Conservation (phyloP, 371 early-diverging fungal genomes). For the Fennellomyces sp. region DNA sequence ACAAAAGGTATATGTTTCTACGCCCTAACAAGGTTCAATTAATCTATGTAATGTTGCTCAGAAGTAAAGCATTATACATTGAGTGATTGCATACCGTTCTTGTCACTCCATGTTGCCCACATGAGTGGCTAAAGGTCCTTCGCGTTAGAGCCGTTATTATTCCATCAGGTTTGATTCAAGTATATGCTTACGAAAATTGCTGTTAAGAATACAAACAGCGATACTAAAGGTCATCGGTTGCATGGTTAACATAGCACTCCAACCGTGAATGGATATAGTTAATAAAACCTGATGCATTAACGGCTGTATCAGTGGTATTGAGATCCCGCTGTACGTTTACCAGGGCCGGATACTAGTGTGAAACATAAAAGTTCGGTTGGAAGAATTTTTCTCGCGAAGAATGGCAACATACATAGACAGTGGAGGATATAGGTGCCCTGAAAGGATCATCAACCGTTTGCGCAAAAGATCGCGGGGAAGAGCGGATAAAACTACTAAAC, state of each 20-base stretch:
- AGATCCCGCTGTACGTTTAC: constrained; percentile 20
- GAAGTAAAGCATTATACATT: too few relatives aligned
- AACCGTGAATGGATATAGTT: not conserved
- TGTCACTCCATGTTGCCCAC: constrained; percentile 31
- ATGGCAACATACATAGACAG: constrained; percentile 25
- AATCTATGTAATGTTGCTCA: too few relatives aligned
- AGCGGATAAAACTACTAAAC: not conserved
- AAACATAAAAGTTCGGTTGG: too few relatives aligned
- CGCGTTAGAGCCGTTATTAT: too few relatives aligned
- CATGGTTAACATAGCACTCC: not conserved
- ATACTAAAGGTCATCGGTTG: constrained; percentile 22
- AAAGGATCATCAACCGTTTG: too few relatives aligned
- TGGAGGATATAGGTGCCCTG: constrained; percentile 27
- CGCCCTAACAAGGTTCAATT: constrained; percentile 7
- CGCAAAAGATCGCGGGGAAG: too few relatives aligned
- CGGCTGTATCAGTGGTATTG: constrained; percentile 23
- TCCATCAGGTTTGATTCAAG: too few relatives aligned
- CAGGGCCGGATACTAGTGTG: constrained; percentile 31
- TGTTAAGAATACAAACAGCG: constrained; percentile 24
- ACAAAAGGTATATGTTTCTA: constrained; percentile 23
- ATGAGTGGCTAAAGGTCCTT: constrained; percentile 33
- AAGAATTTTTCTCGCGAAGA: not conserved
- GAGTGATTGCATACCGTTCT: constrained; percentile 13
- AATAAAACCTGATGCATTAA: constrained; percentile 29
- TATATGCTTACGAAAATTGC: constrained; percentile 26